Percentiles rank a stretch among this genome's conserved stretches.
Evolutionary conservation across 2,329 filamentous ascomycete genomes (phyloP).

Genomic region (Claviceps purpurea): DNA sequence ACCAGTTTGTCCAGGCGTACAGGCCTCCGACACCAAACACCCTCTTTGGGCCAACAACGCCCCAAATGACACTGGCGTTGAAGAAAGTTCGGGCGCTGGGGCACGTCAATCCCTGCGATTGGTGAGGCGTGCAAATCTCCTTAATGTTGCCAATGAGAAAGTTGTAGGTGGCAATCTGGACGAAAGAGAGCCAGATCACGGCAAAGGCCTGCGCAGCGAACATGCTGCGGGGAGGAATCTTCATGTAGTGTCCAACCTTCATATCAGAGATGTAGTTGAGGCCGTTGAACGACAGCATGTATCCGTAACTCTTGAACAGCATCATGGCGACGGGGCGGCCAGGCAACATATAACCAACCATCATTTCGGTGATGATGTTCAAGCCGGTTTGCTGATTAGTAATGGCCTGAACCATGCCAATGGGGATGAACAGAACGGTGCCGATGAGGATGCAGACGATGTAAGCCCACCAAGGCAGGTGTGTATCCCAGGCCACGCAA

Average conservation of each 20-base stretch:
- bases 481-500: constrained; percentile 21
- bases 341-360: constrained; percentile 32
- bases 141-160: constrained; percentile 31
- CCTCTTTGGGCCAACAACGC: constrained; percentile 32
- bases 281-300: constrained; percentile 30
- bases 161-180: constrained; percentile 22
- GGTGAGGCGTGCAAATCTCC: constrained; percentile 33
- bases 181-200: constrained; percentile 21
- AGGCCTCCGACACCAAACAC: constrained; percentile 21
- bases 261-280: constrained; percentile 31
- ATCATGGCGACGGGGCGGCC: constrained; percentile 33
- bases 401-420: constrained; percentile 30
- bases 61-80: constrained; percentile 45
- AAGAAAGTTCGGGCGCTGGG: constrained; percentile 44
- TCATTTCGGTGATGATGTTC: constrained; percentile 32
- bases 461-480: constrained; percentile 28
- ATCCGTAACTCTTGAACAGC: constrained; percentile 32
- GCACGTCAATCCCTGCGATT: constrained; percentile 38
- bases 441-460: constrained; percentile 25
- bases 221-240: constrained; percentile 33
- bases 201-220: constrained; percentile 28
- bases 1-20: constrained; percentile 33
- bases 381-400: constrained; percentile 32
- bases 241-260: constrained; percentile 38
- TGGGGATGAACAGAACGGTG: constrained; percentile 24